Percentiles rank a stretch among this genome's conserved stretches.
These are phyloP conservation scores for Ascochyta clinopodiicola DNA, from an alignment of 2,329 filamentous ascomycete species.

Conservation along the genomic window DNA sequence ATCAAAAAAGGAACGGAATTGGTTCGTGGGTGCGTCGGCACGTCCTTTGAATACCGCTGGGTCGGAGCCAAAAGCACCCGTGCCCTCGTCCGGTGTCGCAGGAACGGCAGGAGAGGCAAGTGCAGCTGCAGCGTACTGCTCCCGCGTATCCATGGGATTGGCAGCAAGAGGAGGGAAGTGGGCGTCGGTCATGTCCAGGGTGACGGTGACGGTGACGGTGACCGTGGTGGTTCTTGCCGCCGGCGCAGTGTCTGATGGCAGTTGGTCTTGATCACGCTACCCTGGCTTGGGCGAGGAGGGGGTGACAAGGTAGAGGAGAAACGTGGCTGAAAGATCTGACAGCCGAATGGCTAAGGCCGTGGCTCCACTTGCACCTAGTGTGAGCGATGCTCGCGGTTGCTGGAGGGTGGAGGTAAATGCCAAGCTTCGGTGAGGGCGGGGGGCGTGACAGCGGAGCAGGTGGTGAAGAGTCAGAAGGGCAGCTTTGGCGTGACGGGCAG, in stretches of 20 bases:
- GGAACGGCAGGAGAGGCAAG: slow-evolving; percentile 24
- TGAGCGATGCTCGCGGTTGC: slow-evolving; percentile 12
- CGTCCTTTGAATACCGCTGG: slow-evolving; percentile 13
- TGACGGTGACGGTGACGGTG: neutral
- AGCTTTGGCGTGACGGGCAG: slow-evolving; percentile 1
- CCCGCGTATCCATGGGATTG: slow-evolving; percentile 9
- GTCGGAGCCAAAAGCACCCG: slow-evolving; percentile 23
- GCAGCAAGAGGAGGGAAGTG: slow-evolving; percentile 15
- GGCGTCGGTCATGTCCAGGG: slow-evolving; percentile 24
- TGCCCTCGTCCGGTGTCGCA: slow-evolving; percentile 31
- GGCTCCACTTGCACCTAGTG: slow-evolving; percentile 25
- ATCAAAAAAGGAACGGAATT: slow-evolving; percentile 36
- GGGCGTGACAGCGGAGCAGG: slow-evolving; percentile 16
- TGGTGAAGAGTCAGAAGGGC: neutral
- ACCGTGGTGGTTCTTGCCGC: slow-evolving; percentile 6
- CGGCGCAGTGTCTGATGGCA: slow-evolving; percentile 18
- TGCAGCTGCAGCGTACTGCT: slow-evolving; percentile 21
- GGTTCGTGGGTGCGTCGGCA: slow-evolving; percentile 20
- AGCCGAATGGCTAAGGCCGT: slow-evolving; percentile 30
- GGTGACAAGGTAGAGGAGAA: slow-evolving; percentile 25
- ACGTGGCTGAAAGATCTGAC: slow-evolving; percentile 36
- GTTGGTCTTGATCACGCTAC: slow-evolving; percentile 21
- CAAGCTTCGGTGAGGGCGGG: slow-evolving; percentile 19
- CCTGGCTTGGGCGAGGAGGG: slow-evolving; percentile 16
- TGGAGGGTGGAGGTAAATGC: slow-evolving; percentile 14